These are phyloP conservation scores for Alternaria rosae DNA, from an alignment of 2,329 filamentous ascomycete genomes.

Conservation along the genomic window DNA sequence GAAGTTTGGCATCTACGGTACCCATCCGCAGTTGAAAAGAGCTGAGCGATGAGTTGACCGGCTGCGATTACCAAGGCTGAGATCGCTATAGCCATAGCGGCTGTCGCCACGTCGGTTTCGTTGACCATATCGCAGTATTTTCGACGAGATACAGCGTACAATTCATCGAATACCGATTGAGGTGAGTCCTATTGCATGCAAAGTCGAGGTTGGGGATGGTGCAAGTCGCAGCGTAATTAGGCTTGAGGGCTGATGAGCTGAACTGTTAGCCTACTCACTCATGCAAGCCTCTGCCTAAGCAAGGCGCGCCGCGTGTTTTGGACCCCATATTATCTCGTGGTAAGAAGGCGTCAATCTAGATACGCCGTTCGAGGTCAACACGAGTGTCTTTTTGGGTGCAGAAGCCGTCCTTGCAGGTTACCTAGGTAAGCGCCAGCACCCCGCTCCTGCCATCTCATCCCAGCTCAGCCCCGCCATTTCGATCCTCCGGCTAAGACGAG, in stretches of 20 bases:
- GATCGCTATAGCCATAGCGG: slow-evolving; percentile 9
- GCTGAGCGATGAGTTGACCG: slow-evolving; percentile 11
- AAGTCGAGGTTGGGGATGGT: background rate
- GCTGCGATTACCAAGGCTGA: slow-evolving; percentile 14
- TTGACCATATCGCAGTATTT: background rate
- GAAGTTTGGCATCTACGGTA: slow-evolving; percentile 16
- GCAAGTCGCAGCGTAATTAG: background rate
- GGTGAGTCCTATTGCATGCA: too few species aligned
- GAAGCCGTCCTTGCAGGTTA: background rate
- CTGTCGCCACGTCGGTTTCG: slow-evolving; percentile 4
- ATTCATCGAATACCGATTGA: background rate
- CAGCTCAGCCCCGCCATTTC: slow-evolving; percentile 1
- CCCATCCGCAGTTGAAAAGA: slow-evolving; percentile 19
- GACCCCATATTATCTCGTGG: background rate
- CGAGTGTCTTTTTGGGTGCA: background rate
- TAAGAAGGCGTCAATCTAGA: background rate
- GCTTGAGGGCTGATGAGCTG: background rate
- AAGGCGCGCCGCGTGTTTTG: background rate
- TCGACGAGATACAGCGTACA: background rate
- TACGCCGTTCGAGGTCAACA: background rate
- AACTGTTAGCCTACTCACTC: background rate
- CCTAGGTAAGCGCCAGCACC: slow-evolving; percentile 4
- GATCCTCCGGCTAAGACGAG: background rate
- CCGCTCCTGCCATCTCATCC: background rate
- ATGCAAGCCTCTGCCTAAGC: background rate